These are phyloP conservation scores for Xylariales sp. DNA, from an alignment of 2,329 filamentous ascomycete genomes.

Conservation along the genomic window DNA sequence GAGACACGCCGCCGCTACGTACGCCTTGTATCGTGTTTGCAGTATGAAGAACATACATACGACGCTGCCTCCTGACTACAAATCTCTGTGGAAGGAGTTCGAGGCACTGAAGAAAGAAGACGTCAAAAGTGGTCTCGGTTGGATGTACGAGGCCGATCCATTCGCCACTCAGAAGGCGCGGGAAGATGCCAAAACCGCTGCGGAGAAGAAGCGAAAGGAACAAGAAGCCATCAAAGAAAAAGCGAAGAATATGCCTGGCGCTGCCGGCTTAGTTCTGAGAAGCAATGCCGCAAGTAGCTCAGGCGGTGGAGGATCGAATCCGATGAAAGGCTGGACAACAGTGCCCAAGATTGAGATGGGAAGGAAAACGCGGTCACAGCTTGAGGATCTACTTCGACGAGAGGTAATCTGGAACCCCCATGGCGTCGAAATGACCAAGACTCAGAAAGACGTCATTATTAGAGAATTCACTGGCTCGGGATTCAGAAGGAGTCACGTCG, in stretches of 20 bases:
- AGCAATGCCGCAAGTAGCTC: slow-evolving; percentile 34
- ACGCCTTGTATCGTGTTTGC: slow-evolving; percentile 84
- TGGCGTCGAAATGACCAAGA: slow-evolving; percentile 57
- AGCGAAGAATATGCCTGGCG: slow-evolving; percentile 58
- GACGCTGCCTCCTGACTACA: slow-evolving; percentile 87
- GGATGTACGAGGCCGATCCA: slow-evolving; percentile 95
- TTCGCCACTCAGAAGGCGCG: slow-evolving; percentile 77
- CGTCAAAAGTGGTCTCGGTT: slow-evolving; percentile 69
- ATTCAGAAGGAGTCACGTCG: slow-evolving; percentile 83
- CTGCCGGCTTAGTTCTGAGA: slow-evolving; percentile 50
- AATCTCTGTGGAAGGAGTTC: slow-evolving; percentile 89
- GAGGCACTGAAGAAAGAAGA: slow-evolving; percentile 77
- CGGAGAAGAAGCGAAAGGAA: slow-evolving; percentile 76
- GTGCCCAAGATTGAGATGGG: slow-evolving; percentile 94
- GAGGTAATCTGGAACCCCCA: slow-evolving; percentile 86
- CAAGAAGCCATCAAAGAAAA: slow-evolving; percentile 63
- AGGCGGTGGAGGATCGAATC: slow-evolving; percentile 33
- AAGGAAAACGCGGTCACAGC: slow-evolving; percentile 67
- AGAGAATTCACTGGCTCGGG: slow-evolving; percentile 72
- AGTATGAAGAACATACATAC: slow-evolving; percentile 96
- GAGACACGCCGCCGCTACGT: slow-evolving; percentile 87
- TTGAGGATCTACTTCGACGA: slow-evolving; percentile 74
- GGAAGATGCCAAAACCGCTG: slow-evolving; percentile 69
- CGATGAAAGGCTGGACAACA: slow-evolving; percentile 72
- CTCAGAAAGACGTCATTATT: slow-evolving; percentile 56